A percentile compares a stretch with the other conserved stretches of the same genome.
Conservation (phyloP, 1,284 basidiomycete species). For the Melampsora larici-populina region DNA sequence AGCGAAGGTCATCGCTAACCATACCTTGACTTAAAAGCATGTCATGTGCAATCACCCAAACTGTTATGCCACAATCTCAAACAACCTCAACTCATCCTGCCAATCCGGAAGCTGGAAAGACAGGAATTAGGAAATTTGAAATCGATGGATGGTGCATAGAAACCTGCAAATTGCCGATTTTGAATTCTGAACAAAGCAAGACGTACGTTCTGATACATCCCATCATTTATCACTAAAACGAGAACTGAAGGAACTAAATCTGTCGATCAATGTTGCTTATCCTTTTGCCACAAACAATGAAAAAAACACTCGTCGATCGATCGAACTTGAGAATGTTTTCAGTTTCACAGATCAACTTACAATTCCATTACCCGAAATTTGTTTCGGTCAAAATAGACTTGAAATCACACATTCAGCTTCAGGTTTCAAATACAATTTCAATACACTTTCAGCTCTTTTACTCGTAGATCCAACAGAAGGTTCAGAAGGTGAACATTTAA, state of each 20-base stretch:
- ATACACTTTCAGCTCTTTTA: conserved; percentile 67
- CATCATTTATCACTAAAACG: background rate
- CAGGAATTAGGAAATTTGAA: conserved; percentile 47
- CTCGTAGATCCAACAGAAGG: conserved; percentile 71
- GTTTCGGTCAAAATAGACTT: conserved; percentile 82
- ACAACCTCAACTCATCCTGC: too few relatives aligned
- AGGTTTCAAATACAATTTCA: conserved; percentile 68
- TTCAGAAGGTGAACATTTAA: conserved; percentile 79
- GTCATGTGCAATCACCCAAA: too few relatives aligned
- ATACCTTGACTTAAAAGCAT: too few relatives aligned
- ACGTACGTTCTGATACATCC: conserved; percentile 47
- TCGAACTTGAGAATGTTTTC: conserved; percentile 61
- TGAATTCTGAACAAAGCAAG: conserved; percentile 58
- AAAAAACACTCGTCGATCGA: conserved; percentile 61
- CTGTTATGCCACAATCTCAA: too few relatives aligned
- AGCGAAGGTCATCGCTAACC: too few relatives aligned
- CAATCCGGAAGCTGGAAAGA: too few relatives aligned
- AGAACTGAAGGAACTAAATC: background rate
- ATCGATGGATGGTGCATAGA: conserved; percentile 55
- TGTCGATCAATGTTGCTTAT: conserved; percentile 5
- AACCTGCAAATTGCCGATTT: conserved; percentile 55
- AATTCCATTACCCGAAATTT: conserved; percentile 93
- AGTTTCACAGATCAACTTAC: conserved; percentile 71
- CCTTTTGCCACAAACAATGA: conserved; percentile 23
- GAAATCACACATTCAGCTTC: conserved; percentile 60